Percentiles rank a stretch among this genome's conserved stretches.
phyloP scores from a whole-genome alignment of 73 alveolate species.

The Tetrahymena borealis region DNA sequence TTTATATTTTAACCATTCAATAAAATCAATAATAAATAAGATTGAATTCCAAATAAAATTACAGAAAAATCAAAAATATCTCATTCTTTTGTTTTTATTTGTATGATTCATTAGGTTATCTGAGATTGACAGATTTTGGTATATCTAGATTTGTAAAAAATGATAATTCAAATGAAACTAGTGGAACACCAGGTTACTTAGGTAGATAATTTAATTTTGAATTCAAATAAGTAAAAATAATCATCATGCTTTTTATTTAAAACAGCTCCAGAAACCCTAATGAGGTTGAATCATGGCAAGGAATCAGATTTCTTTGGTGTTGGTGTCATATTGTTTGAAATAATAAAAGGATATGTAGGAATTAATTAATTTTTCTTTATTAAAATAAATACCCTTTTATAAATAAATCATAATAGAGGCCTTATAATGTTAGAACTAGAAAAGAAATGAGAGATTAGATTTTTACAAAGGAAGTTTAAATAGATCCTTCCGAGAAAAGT shows the following conservation, averaged over 20 bases:
- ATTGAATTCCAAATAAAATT: too few relatives aligned
- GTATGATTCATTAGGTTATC: slow-evolving; percentile 20
- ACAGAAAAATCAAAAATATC: too few relatives aligned
- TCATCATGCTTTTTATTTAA: neutral
- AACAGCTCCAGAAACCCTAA: slow-evolving; percentile 89
- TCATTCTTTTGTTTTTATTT: too few relatives aligned
- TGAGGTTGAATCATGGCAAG: slow-evolving; percentile 70
- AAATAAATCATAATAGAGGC: slow-evolving; percentile 43
- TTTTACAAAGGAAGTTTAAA: slow-evolving; percentile 53
- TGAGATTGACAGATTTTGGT: slow-evolving; percentile 65
- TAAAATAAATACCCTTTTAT: neutral
- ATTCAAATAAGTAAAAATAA: neutral
- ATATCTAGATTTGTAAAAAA: slow-evolving; percentile 47
- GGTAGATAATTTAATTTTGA: neutral
- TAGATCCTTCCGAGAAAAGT: slow-evolving; percentile 62
- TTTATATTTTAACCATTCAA: too few relatives aligned
- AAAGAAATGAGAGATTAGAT: slow-evolving; percentile 77
- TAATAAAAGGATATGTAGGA: slow-evolving; percentile 48
- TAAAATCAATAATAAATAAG: too few relatives aligned
- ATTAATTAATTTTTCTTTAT: neutral
- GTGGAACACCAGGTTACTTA: slow-evolving; percentile 68
- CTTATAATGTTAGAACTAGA: slow-evolving; percentile 82
- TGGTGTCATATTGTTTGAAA: slow-evolving; percentile 73
- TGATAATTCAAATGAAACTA: slow-evolving; percentile 61
- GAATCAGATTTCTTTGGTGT: slow-evolving; percentile 79